These are phyloP conservation scores for Phytophthora fragariaefolia DNA, from an alignment of 352 stramenopile species.

Conservation along the genomic window DNA sequence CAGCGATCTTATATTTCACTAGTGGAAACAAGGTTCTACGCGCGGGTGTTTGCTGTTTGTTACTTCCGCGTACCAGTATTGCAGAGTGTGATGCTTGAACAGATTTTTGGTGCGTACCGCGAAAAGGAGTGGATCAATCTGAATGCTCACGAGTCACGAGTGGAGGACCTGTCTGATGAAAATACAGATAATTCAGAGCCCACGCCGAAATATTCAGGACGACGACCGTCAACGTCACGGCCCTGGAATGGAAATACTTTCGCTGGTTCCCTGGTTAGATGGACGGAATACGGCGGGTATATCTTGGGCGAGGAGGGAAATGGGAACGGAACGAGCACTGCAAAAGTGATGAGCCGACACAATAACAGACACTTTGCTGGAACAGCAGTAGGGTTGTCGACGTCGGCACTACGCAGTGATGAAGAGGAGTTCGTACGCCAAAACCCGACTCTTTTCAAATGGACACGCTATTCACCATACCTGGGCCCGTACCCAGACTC, in stretches of 20 bases:
- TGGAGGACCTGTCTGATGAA: constrained; percentile 35
- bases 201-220: constrained; percentile 14
- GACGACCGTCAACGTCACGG: constrained; percentile 48
- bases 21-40: constrained; percentile 67
- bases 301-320: constrained; percentile 46
- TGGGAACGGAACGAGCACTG: constrained; percentile 31
- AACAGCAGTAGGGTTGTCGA: constrained; percentile 17
- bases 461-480: constrained; percentile 66
- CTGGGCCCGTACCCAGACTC: constrained; percentile 55
- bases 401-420: constrained; percentile 34
- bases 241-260: constrained; percentile 66
- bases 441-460: constrained; percentile 72
- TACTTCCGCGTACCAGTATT: constrained; percentile 72
- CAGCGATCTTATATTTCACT: constrained; percentile 62
- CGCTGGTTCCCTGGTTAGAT: constrained; percentile 54
- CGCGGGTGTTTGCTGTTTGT: constrained; percentile 71
- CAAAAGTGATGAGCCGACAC: constrained; percentile 36
- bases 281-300: constrained; percentile 64
- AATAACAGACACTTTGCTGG: constrained; percentile 27
- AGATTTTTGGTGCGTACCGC: constrained; percentile 59
- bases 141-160: constrained; percentile 28
- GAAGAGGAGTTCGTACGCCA: constrained; percentile 55
- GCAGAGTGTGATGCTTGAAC: constrained; percentile 57
- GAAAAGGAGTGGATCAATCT: constrained; percentile 60
- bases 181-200: neutral